Evolutionary conservation across 2,329 filamentous ascomycete genomes (phyloP).

Genomic region (Alternaria viburni): DNA sequence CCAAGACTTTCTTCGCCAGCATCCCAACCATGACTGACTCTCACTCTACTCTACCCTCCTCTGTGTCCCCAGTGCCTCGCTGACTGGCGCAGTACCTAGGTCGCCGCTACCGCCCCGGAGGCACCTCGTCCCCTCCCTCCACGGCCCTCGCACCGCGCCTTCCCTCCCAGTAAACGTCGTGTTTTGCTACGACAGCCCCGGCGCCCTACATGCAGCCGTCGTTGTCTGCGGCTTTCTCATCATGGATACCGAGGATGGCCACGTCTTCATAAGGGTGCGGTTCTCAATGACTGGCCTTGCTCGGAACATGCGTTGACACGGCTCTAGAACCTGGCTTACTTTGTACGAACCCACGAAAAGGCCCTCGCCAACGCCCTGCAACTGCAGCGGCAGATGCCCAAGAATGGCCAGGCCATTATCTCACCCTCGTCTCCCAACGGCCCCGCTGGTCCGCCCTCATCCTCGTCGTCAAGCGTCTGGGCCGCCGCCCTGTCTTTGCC

Average conservation of each 20-base stretch:
- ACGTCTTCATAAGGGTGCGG: slow-evolving; percentile 83
- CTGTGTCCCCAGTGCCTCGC: slow-evolving; percentile 11
- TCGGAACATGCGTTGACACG: slow-evolving; percentile 36
- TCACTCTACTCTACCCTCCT: slow-evolving; percentile 6
- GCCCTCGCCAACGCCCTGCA: slow-evolving; percentile 95
- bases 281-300: neutral
- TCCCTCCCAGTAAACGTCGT: slow-evolving; percentile 9
- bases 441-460: slow-evolving; percentile 55
- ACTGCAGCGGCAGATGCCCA: slow-evolving; percentile 74
- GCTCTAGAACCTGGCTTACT: slow-evolving; percentile 85
- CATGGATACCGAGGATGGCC: slow-evolving; percentile 90
- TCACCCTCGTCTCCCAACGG: slow-evolving; percentile 48
- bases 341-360: slow-evolving; percentile 97
- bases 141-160: slow-evolving; percentile 13
- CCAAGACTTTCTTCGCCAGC: slow-evolving; percentile 25
- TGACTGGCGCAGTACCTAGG: slow-evolving; percentile 32
- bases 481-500: slow-evolving; percentile 88
- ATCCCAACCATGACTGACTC: slow-evolving; percentile 11
- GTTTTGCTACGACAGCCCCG: slow-evolving; percentile 2
- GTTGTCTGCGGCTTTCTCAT: slow-evolving; percentile 32
- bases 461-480: slow-evolving; percentile 71
- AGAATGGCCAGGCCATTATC: slow-evolving; percentile 63
- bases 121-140: slow-evolving; percentile 24
- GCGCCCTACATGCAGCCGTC: slow-evolving; percentile 44
- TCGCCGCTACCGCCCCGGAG: slow-evolving; percentile 30